Evolutionary conservation across 2,329 filamentous ascomycete species (phyloP).

Genomic region (Fusarium torulosum): DNA sequence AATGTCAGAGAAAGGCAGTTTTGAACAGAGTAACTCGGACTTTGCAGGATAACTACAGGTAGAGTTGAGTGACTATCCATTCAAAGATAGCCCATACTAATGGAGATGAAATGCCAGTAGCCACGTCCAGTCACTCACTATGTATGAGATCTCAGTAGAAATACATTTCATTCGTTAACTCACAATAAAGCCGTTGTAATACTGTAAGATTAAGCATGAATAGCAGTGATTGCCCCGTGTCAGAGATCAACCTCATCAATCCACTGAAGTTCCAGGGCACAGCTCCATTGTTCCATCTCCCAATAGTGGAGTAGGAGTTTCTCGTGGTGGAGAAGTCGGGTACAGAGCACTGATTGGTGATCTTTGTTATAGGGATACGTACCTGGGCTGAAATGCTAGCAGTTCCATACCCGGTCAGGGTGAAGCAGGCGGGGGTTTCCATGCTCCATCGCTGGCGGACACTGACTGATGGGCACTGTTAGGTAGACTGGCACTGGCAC

Average conservation of each 20-base stretch:
- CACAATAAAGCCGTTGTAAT: background rate
- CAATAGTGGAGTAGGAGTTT: background rate
- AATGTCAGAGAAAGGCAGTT: background rate
- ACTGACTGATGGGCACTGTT: constrained; percentile 1
- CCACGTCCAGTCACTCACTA: background rate
- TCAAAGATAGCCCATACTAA: background rate
- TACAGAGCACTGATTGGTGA: background rate
- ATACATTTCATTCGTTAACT: constrained; percentile 9
- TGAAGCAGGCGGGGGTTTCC: constrained; percentile 1
- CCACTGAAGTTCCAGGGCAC: constrained; percentile 33
- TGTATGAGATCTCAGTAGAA: constrained; percentile 7
- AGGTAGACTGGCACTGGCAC: constrained; percentile 3
- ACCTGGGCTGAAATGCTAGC: constrained; percentile 1
- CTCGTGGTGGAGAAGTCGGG: constrained; percentile 2
- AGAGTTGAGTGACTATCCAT: background rate
- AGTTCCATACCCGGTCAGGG: background rate
- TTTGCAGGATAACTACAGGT: background rate
- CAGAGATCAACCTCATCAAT: background rate
- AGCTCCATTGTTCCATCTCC: constrained; percentile 7
- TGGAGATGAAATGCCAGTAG: background rate
- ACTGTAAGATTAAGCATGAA: constrained; percentile 24
- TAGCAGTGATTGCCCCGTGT: constrained; percentile 5
- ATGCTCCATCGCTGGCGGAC: constrained; percentile 2
- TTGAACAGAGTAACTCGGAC: background rate
- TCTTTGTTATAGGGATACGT: constrained; percentile 10